These are phyloP conservation scores for Uronychia setigera DNA, from an alignment of 73 alveolate species.

Conservation along the genomic window DNA sequence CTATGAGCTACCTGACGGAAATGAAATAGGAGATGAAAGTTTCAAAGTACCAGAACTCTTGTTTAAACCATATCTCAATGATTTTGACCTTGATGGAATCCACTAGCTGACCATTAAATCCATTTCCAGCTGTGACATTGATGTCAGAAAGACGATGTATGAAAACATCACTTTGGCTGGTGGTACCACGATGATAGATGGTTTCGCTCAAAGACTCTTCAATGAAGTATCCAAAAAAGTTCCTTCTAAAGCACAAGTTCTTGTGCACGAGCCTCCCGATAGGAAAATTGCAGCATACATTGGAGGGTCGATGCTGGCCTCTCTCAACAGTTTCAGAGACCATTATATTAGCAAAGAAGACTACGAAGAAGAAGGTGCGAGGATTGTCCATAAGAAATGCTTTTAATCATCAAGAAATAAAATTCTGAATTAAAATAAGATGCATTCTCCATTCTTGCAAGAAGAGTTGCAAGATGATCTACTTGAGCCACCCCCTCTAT, in stretches of 20 bases:
- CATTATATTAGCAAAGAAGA: constrained; percentile 77
- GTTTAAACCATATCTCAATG: constrained; percentile 60
- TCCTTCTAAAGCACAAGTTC: constrained; percentile 77
- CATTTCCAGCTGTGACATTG: constrained; percentile 83
- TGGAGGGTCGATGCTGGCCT: constrained; percentile 80
- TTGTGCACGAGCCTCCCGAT: constrained; percentile 71
- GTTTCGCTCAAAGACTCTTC: constrained; percentile 81
- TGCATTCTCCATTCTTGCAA: background rate
- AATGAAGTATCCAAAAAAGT: constrained; percentile 78
- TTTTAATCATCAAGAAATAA: constrained; percentile 18
- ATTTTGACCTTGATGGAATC: background rate
- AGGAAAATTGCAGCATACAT: constrained; percentile 81
- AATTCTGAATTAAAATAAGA: too few species aligned
- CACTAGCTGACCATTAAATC: constrained; percentile 82
- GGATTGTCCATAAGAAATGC: constrained; percentile 58
- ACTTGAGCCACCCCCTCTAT: background rate
- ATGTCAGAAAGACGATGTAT: constrained; percentile 70
- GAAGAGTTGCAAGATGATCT: background rate
- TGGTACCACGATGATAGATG: constrained; percentile 89
- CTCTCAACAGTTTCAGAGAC: constrained; percentile 75
- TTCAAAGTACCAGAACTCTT: constrained; percentile 71
- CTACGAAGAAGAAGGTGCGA: constrained; percentile 70
- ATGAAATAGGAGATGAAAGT: constrained; percentile 42
- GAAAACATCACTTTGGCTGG: constrained; percentile 83
- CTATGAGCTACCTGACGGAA: constrained; percentile 66